Conservation (phyloP, 2,329 filamentous ascomycete genomes). For the Stemphylium vesicarium region DNA sequence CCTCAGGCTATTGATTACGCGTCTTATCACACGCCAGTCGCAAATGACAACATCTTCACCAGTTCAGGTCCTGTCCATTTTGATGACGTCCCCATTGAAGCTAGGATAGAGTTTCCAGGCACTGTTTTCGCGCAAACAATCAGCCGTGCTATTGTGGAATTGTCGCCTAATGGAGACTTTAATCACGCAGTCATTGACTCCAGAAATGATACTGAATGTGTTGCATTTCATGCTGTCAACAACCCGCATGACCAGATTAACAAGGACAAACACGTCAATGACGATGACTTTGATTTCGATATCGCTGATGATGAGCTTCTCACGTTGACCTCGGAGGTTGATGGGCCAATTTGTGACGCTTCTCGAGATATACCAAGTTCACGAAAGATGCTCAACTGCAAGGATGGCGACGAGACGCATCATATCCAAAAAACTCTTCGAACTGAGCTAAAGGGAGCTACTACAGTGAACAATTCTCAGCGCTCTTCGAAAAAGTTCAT, state of each 20-base stretch:
- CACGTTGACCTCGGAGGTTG: constrained; percentile 12
- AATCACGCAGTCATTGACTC: neutral
- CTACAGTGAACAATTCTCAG: neutral
- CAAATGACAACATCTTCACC: neutral
- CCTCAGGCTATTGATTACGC: neutral
- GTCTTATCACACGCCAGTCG: neutral
- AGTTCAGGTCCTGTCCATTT: neutral
- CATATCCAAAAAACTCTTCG: neutral
- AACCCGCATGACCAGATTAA: neutral
- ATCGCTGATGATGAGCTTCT: constrained; percentile 36
- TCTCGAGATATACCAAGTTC: constrained; percentile 4
- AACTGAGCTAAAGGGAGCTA: neutral
- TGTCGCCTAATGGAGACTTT: neutral
- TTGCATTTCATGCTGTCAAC: neutral
- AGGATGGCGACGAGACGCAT: neutral
- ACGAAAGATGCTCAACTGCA: neutral
- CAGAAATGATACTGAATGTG: neutral
- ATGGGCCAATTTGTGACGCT: neutral
- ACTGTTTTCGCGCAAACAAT: neutral
- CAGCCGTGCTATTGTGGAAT: constrained; percentile 1
- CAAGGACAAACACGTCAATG: neutral
- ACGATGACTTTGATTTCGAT: constrained; percentile 30
- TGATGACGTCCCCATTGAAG: neutral
- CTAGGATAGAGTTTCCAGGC: neutral
- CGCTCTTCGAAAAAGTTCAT: constrained; percentile 22